Base-by-base conservation (phyloP, 1,284 basidiomycete species). In the Somion occarium region DNA sequence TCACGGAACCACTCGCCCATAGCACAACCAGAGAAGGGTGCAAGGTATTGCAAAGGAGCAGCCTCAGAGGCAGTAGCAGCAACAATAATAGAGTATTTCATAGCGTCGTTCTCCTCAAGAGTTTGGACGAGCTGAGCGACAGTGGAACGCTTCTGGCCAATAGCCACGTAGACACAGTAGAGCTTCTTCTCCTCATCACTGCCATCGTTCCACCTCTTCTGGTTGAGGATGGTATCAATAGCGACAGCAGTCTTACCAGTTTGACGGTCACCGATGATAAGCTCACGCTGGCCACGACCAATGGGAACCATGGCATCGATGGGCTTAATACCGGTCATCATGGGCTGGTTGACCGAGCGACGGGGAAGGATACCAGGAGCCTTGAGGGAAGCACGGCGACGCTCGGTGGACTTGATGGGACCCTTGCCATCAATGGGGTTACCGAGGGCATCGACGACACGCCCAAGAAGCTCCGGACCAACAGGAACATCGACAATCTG, bases 1-100 rank as follows among this genome's bases (percentile, higher is more conserved):
- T 99, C 96, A 80, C 96, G 93, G 96, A 99, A 99, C 96, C 96
- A 99, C 80, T 99, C 96, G 73, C 96, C 96, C 91, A 99, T 99
- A 67, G 96, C 95, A 75, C 93, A 96, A 61, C 96, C 96, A 65
- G 96, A 96, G 93, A 99, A 99, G 66, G 96, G 96, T 67, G 96
- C 96, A 62, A 98, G 90, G 80, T 98, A 99, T 74, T 98, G 96
- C 54, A 99, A 83, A 61, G 96, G 96, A 65, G 96, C 96, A 67
- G 96, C 96, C 79, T 99, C 96, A 41, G 95, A 98, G 57, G 96
- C 96, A 59, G 96, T 99, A 64, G 96, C 96, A 67, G 96, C 96
- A 65, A 99, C 96, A 64, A 99, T 93, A 76, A 98, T 95, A 57
- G 93, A 83, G 83, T 99, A 99, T 80, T 98, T 98, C 88, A 99